phyloP scores from a whole-genome alignment of 495 filamentous ascomycete species.

The Tuber microsphaerosporum region DNA sequence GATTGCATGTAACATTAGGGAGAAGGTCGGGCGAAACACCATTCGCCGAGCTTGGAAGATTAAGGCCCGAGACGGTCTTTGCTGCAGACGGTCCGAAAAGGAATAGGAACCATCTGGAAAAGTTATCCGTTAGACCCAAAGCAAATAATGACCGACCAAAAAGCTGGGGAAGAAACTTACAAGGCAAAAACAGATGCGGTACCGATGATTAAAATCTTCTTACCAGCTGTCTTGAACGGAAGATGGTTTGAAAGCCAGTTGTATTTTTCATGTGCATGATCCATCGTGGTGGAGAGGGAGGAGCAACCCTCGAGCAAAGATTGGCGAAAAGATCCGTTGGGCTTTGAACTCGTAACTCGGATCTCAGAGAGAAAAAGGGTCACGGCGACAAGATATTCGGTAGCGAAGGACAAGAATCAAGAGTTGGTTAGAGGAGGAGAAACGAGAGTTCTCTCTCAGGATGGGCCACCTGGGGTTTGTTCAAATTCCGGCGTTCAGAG shows the following conservation, averaged over 20 bases:
- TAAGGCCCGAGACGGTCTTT: neutral
- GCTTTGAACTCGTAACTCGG: neutral
- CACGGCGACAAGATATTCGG: neutral
- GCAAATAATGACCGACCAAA: neutral
- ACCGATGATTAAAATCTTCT: constrained; percentile 3
- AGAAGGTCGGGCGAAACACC: neutral
- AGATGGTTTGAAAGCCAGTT: constrained; percentile 1
- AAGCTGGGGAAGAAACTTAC: neutral
- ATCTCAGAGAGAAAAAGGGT: neutral
- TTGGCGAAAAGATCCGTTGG: neutral
- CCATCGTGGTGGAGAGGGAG: constrained; percentile 5
- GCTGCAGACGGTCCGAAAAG: constrained; percentile 6
- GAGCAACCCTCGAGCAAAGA: neutral
- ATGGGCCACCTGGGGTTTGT: neutral
- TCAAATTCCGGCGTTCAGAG: neutral
- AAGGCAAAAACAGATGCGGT: neutral
- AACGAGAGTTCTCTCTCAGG: neutral
- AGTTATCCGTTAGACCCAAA: neutral
- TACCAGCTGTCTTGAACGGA: neutral
- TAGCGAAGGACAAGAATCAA: neutral
- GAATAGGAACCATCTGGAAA: constrained; percentile 13
- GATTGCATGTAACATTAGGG: neutral
- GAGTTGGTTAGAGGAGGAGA: neutral
- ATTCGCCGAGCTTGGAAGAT: neutral
- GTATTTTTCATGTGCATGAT: neutral